Evolutionary conservation across 2,329 filamentous ascomycete species (phyloP), one percentile per base, ranked within the genome.

Genomic region (Ilyonectria mors-panacis): DNA sequence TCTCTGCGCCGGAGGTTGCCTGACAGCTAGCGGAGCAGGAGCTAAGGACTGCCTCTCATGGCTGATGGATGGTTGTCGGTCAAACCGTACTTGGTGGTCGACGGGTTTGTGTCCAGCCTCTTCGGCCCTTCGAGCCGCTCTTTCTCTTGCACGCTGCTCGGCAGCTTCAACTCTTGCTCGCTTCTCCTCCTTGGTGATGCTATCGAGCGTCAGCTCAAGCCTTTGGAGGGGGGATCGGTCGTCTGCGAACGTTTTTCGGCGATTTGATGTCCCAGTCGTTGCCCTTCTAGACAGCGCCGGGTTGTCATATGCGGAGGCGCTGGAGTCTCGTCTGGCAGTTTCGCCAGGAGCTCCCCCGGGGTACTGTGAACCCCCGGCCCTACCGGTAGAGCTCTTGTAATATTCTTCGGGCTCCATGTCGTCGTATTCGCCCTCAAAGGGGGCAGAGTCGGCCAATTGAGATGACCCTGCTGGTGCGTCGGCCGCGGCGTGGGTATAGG

Each of bases 141-240:
- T 86, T 76, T 95, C 91, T 73, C 91, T 88, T 19, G 91, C 88
- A 48, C 89, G 88, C 72, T 90, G 86, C 79, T 98, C 95, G 6
- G 94, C 94, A 75, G 95, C 93, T 78, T 94, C 89, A 5, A 95
- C 90, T 53, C 94, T 88, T 9, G 94, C 94, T 70, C 95, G 89
- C 80, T 97, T 97, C 81, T 98, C 95, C 82, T 98, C 95, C 80
- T 98, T 98, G 79, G 93, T 97, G 80, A 98, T 95, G 81, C 93
- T 94, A 80, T 92, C 93, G 76, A 98, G 87, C 75, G 94, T 96
- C 77, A 93, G 89, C 84, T 99, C 95, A 73, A 99, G 88, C 84
- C 92, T 96, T 81, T 99, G 95, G 59, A 99, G 87, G 59, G 97
- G 96, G 70, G 95, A 98, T 75, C 93, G 90, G 78, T 97, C 92